Evolutionary conservation across 495 filamentous ascomycete genomes (phyloP).

Genomic region (Penicillium atrosanguineum): DNA sequence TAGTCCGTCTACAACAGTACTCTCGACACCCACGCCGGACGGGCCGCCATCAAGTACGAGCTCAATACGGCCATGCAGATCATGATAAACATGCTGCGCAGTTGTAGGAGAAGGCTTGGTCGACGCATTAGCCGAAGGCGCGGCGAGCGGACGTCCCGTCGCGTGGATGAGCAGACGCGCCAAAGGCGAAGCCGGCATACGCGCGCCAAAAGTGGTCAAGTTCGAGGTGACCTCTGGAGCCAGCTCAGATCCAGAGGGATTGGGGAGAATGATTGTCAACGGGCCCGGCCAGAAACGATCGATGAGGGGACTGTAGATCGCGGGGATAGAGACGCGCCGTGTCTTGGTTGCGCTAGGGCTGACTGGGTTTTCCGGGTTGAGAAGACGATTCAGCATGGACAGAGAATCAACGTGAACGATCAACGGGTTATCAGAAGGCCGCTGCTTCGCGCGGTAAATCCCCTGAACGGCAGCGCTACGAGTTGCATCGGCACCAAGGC

Average conservation of each 20-base stretch:
- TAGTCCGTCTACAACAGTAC: slow-evolving; percentile 92
- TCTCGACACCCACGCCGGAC: slow-evolving; percentile 88
- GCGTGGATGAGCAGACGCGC: slow-evolving; percentile 81
- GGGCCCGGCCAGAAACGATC: slow-evolving; percentile 90
- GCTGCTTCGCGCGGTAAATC: slow-evolving; percentile 86
- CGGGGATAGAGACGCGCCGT: slow-evolving; percentile 57
- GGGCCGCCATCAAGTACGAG: slow-evolving; percentile 86
- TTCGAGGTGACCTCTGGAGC: slow-evolving; percentile 86
- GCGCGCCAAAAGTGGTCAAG: slow-evolving; percentile 79
- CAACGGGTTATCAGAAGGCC: slow-evolving; percentile 90
- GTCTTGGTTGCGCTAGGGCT: slow-evolving; percentile 24
- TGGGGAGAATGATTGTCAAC: slow-evolving; percentile 84
- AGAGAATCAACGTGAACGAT: slow-evolving; percentile 90
- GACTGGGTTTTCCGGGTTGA: slow-evolving; percentile 35
- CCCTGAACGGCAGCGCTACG: slow-evolving; percentile 77
- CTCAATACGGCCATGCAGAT: slow-evolving; percentile 80
- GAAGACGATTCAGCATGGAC: slow-evolving; percentile 66
- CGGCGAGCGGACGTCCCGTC: slow-evolving; percentile 77
- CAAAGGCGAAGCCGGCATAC: slow-evolving; percentile 82
- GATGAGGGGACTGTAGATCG: slow-evolving; percentile 81
- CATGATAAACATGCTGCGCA: slow-evolving; percentile 82
- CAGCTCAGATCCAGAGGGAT: slow-evolving; percentile 64
- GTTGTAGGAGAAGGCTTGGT: slow-evolving; percentile 89
- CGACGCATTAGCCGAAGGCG: slow-evolving; percentile 90
- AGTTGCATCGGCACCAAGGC: slow-evolving; percentile 91